Evolutionary conservation across 2,329 filamentous ascomycete species (phyloP), one percentile per base, ranked within the genome.

Genomic region (Penicillium sp.): DNA sequence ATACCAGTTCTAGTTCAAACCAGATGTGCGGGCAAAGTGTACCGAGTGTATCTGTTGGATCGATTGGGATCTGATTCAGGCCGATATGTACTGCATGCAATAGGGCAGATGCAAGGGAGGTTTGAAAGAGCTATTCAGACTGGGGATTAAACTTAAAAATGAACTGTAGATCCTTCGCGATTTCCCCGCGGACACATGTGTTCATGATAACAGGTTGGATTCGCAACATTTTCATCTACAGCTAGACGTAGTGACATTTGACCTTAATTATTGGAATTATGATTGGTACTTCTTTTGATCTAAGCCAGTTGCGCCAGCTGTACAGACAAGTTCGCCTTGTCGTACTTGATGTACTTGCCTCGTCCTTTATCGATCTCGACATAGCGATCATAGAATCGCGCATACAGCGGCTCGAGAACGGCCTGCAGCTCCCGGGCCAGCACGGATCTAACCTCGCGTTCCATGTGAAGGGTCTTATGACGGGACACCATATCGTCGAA

Each of bases 321-420:
- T 14, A 77, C 77, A 31, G 84, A 79, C 55, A 98, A 82, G 32
- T 80, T 77, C 27, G 74, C 73, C 71, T 95, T 95, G 69, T 95
- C 89, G 62, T 95, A 96, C 70, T 94, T 95, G 62, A 94, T 88
- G 65, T 96, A 94, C 66, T 98, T 98, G 52, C 90, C 90, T 68
- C 89, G 93, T 42, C 92, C 92, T 71, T 95, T 95, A 67, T 96
- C 90, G 48, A 96, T 81, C 66, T 96, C 92, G 61, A 95, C 89
- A 61, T 98, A 98, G 17, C 90, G 78, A 66, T 96, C 92, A 80
- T 87, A 96, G 67, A 98, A 98, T 30, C 92, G 77, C 45, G 84
- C 84, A 68, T 98, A 98, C 10, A 98, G 74, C 37, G 90, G 89
- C 67, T 96, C 90, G 39, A 98, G 82, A 68, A 95, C 86, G 54